Conservation (phyloP, 1,139 yeast genomes). For the Entelexis paramagnoliae region DNA sequence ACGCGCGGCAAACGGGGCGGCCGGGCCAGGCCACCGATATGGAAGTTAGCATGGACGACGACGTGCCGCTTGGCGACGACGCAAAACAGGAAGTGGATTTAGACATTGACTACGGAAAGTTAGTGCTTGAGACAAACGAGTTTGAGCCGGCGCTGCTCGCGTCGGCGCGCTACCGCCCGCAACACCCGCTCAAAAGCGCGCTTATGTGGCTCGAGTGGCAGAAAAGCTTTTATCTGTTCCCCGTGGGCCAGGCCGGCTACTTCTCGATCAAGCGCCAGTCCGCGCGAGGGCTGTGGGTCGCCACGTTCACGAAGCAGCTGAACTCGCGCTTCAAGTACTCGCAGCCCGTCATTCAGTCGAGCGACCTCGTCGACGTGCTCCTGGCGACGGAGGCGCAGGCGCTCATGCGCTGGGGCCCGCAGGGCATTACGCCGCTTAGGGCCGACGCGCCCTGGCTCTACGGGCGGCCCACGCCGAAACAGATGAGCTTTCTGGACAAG, state of each 20-base stretch:
- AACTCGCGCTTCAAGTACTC: neutral
- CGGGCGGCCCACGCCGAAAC: slow-evolving; percentile 9
- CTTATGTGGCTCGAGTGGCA: slow-evolving; percentile 13
- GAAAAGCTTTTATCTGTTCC: slow-evolving; percentile 16
- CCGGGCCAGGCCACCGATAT: too few relatives aligned
- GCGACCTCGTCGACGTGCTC: slow-evolving; percentile 7
- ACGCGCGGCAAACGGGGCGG: neutral
- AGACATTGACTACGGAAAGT: slow-evolving; percentile 5
- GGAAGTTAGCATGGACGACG: too few relatives aligned
- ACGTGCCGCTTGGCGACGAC: too few relatives aligned
- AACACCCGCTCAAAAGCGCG: slow-evolving; percentile 11
- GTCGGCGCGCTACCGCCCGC: slow-evolving; percentile 8
- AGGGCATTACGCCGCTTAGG: neutral
- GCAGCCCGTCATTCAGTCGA: slow-evolving; percentile 5
- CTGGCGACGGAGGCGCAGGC: slow-evolving; percentile 10
- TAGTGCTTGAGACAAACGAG: slow-evolving; percentile 1
- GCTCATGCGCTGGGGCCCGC: neutral
- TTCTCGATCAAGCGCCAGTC: slow-evolving; percentile 1
- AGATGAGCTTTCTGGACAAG: slow-evolving; percentile 2
- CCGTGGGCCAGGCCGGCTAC: neutral
- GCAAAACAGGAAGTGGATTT: neutral
- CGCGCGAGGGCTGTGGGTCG: slow-evolving; percentile 1
- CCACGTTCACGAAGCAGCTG: neutral
- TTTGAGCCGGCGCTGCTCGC: slow-evolving; percentile 6
- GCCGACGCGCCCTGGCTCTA: slow-evolving; percentile 8